These are phyloP conservation scores for Dothideomycetes sp. DNA, from an alignment of 2,329 filamentous ascomycete genomes.

Conservation along the genomic window DNA sequence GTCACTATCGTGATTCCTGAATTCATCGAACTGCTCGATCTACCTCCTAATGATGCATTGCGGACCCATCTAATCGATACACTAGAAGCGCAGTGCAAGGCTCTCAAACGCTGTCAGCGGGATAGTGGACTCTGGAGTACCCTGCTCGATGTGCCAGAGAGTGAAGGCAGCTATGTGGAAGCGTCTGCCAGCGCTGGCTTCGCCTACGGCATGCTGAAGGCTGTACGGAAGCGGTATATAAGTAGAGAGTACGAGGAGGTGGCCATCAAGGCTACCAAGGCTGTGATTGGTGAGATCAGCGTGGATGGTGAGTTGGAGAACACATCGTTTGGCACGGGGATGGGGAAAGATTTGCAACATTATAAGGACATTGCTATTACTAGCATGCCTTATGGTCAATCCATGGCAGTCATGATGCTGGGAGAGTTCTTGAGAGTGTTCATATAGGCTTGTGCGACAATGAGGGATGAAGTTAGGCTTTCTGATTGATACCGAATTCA, in stretches of 20 bases:
- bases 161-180: conserved; percentile 63
- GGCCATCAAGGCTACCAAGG: conserved; percentile 55
- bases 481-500: too few relatives aligned
- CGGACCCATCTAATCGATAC: conserved; percentile 50
- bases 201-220: conserved; percentile 69
- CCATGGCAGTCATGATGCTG: conserved; percentile 74
- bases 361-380: conserved; percentile 68
- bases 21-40: conserved; percentile 61
- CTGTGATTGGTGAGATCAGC: conserved; percentile 56
- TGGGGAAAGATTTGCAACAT: conserved; percentile 63
- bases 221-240: conserved; percentile 58
- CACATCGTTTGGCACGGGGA: conserved; percentile 68
- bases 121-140: conserved; percentile 62
- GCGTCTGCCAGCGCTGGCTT: conserved; percentile 72
- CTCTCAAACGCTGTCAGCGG: conserved; percentile 50
- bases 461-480: too few relatives aligned
- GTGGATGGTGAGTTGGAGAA: conserved; percentile 58
- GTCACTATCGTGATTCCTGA: conserved; percentile 76
- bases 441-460: too few relatives aligned
- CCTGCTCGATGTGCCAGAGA: conserved; percentile 54
- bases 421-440: conserved; percentile 60
- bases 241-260: conserved; percentile 48
- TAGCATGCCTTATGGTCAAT: conserved; percentile 75
- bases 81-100: conserved; percentile 57
- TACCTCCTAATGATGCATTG: conserved; percentile 49